These are phyloP conservation scores for Ceratocystis alfenasii DNA, from an alignment of 2,329 filamentous ascomycete genomes.

Conservation along the genomic window DNA sequence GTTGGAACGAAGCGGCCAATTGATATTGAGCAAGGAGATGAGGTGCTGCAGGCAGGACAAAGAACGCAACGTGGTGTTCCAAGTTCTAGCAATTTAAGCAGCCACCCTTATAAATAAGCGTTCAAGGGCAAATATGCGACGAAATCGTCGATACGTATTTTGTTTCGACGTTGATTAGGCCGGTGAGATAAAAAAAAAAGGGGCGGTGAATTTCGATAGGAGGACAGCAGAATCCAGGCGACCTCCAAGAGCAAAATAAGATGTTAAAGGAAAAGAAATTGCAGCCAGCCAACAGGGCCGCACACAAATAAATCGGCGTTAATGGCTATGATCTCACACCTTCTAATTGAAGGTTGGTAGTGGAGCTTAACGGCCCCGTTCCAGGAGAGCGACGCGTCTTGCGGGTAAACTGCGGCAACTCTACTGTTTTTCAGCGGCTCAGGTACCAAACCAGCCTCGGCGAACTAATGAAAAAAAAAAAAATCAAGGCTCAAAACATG, in stretches of 20 bases:
- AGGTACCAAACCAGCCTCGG: not conserved
- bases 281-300: not conserved
- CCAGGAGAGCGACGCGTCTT: not conserved
- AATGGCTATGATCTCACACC: slow-evolving; percentile 7
- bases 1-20: not conserved
- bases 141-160: not conserved
- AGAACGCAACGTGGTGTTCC: not conserved
- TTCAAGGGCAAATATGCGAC: not conserved
- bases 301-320: not conserved
- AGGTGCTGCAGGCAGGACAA: not conserved
- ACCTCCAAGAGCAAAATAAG: not conserved
- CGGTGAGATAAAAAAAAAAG: not conserved
- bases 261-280: not conserved
- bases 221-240: not conserved
- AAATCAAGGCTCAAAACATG: not conserved
- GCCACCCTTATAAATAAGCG: not conserved
- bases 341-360: slow-evolving; percentile 11
- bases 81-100: not conserved
- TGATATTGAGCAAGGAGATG: too few relatives aligned
- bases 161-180: not conserved
- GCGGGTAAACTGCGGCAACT: not conserved
- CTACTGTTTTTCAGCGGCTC: not conserved
- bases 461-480: not conserved
- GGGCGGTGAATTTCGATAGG: not conserved
- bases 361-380: not conserved